Percentiles rank a stretch among this genome's conserved stretches.
These are phyloP conservation scores for Cladorrhinum samala DNA, from an alignment of 495 filamentous ascomycete species.

Conservation along the genomic window DNA sequence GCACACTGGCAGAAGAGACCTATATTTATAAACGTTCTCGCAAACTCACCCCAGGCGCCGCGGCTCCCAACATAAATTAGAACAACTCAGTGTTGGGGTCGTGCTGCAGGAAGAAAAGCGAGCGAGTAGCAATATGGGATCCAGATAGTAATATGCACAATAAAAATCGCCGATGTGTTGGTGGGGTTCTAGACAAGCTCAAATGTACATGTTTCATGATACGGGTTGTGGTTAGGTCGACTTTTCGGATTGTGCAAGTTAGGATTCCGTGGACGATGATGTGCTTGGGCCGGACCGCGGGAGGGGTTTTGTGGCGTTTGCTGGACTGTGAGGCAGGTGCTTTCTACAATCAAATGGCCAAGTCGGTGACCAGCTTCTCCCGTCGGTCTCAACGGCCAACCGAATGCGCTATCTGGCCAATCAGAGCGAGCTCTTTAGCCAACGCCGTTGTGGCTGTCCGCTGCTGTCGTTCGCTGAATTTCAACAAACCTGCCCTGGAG, in stretches of 20 bases:
- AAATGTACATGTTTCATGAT: neutral
- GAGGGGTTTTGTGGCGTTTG: neutral
- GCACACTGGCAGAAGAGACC: too few relatives aligned
- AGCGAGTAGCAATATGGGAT: too few relatives aligned
- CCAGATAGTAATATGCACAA: neutral
- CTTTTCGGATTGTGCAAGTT: neutral
- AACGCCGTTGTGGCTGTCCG: neutral
- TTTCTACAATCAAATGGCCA: too few relatives aligned
- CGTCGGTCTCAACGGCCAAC: neutral
- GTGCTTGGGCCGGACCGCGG: neutral
- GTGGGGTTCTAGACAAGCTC: too few relatives aligned
- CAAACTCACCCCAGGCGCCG: neutral
- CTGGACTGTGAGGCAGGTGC: neutral
- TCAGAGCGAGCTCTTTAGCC: neutral
- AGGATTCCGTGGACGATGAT: neutral
- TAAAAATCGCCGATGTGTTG: neutral
- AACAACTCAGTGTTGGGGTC: too few relatives aligned
- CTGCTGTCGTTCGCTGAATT: too few relatives aligned
- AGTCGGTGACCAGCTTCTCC: neutral
- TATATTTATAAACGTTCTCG: neutral
- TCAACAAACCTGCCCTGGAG: too few relatives aligned
- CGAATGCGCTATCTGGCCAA: neutral
- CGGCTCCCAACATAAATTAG: neutral
- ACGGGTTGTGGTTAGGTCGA: neutral
- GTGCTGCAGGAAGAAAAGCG: too few relatives aligned